Evolutionary conservation across 352 stramenopile genomes (phyloP).

Genomic region (Plasmopara muralis): DNA sequence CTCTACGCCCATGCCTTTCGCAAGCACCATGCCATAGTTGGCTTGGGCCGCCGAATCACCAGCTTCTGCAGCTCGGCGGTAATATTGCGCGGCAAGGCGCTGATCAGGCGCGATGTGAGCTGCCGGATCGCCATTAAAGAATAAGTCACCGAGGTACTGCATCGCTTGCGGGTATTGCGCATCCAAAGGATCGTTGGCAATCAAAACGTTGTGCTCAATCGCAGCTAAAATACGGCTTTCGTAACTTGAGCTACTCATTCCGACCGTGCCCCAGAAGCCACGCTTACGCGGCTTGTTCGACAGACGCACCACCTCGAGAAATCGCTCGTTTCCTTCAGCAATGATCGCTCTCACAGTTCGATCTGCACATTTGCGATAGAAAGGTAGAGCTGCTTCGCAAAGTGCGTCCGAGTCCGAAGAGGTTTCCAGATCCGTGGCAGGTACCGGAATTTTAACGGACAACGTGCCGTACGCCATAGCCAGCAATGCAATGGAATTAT

Average conservation of each 20-base stretch:
- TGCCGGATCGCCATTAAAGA: conserved; percentile 63
- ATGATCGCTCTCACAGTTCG: conserved; percentile 47
- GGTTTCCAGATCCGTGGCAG: conserved; percentile 3
- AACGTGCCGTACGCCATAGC: conserved; percentile 48
- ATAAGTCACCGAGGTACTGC: conserved; percentile 58
- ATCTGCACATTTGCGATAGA: conserved; percentile 53
- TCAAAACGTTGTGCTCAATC: conserved; percentile 56
- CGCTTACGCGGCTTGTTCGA: conserved; percentile 37
- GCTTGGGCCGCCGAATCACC: conserved; percentile 58
- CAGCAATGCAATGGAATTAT: conserved; percentile 56
- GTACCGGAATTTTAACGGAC: conserved; percentile 24
- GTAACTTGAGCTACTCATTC: conserved; percentile 14
- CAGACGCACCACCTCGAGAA: conserved; percentile 36
- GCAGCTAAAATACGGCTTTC: conserved; percentile 42
- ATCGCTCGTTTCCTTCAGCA: conserved; percentile 40
- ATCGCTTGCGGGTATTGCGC: conserved; percentile 53
- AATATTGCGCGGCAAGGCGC: conserved; percentile 43
- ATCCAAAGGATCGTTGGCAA: conserved; percentile 55
- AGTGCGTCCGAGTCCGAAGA: conserved; percentile 4
- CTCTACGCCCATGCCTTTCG: conserved; percentile 51
- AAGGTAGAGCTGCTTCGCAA: conserved; percentile 36
- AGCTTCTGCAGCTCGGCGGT: conserved; percentile 56
- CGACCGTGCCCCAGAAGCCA: conserved; percentile 20
- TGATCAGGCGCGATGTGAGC: conserved; percentile 49
- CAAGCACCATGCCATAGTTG: conserved; percentile 69